Conservation (phyloP, 228 moss, liverwort and hornwort species). For the Sphagnum magellanicum region DNA sequence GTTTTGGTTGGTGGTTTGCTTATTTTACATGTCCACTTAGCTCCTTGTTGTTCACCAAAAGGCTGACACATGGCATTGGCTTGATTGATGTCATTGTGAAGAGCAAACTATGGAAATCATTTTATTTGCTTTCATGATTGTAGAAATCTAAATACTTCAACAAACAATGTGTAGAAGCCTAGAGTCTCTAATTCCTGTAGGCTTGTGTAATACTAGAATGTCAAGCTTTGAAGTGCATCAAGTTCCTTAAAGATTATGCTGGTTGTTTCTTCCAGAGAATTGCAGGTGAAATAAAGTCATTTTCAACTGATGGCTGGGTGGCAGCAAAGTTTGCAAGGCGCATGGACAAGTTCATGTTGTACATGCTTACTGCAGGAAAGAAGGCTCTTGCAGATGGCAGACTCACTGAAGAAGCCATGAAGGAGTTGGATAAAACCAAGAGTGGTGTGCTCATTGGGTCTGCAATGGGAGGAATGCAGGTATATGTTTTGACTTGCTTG, state of each 20-base stretch:
- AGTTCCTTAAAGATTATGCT: background rate
- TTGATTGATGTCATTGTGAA: too few species aligned
- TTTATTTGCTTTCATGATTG: too few species aligned
- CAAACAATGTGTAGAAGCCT: too few species aligned
- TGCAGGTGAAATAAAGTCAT: conserved; percentile 77
- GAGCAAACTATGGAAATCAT: too few species aligned
- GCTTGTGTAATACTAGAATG: background rate
- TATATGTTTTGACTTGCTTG: conserved; percentile 6
- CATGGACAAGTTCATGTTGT: conserved; percentile 91
- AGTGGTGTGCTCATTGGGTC: conserved; percentile 92
- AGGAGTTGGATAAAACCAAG: conserved; percentile 72
- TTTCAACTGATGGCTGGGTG: conserved; percentile 84
- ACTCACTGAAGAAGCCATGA: conserved; percentile 70
- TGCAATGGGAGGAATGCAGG: conserved; percentile 98
- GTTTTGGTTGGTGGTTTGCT: too few species aligned
- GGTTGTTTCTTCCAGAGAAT: conserved; percentile 47
- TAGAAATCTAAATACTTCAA: too few species aligned
- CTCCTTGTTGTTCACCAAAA: too few species aligned
- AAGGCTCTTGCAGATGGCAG: conserved; percentile 71
- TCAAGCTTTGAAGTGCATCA: background rate
- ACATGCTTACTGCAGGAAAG: conserved; percentile 82
- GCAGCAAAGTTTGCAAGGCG: conserved; percentile 87
- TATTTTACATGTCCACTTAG: too few species aligned
- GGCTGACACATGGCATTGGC: too few species aligned
- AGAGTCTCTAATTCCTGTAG: background rate